Evolutionary conservation across 176 grass and related monocot species (phyloP), one percentile per base, ranked within the genome.

Genomic region (Ampelocalamus luodianensis): DNA sequence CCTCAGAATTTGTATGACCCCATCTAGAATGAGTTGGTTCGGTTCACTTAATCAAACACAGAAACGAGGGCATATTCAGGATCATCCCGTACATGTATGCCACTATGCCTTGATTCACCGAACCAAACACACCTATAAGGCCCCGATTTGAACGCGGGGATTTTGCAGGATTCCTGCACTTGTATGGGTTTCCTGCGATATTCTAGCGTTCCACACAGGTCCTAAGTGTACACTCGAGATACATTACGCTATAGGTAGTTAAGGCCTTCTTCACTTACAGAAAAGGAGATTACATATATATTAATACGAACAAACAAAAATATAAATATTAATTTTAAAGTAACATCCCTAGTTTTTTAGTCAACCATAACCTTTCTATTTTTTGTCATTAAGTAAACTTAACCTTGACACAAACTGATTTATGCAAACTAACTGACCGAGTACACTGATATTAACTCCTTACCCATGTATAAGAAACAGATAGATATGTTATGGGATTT

Each of bases 321-420:
- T 5, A 38, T 36, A 20, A n/a, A 23, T 45, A n/a, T 49, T 36
- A 6, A 7, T 53, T 38, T 72, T 5, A 53, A 29, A 26, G 0
- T 46, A 72, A 16, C 68, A 64, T 27, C n/a, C 64, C 10, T 40
- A 46, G 42, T 44, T 85, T 59, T 17, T 60, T 14, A 16, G 14
- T 61, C 74, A 49, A 51, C 10, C 23, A 10, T 55, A 22, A 4
- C 10, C 32, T 50, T 79, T 71, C 23, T 66, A 12, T 15, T 26
- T 79, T 37, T 46, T 76, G 23, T 48, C 29, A 51, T 39, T 49
- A 76, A 65, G 62, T 59, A 59, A 73, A 29, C 36, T 22, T 58
- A 42, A 77, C 45, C 10, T 29, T 76, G 42, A 34, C 10, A 39
- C 5, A 7, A 61, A 56, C 7, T 76, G 9, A 59, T 67, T 9